phyloP scores from a whole-genome alignment of 164 flowering plant species.

The Pachysandra terminalis region DNA sequence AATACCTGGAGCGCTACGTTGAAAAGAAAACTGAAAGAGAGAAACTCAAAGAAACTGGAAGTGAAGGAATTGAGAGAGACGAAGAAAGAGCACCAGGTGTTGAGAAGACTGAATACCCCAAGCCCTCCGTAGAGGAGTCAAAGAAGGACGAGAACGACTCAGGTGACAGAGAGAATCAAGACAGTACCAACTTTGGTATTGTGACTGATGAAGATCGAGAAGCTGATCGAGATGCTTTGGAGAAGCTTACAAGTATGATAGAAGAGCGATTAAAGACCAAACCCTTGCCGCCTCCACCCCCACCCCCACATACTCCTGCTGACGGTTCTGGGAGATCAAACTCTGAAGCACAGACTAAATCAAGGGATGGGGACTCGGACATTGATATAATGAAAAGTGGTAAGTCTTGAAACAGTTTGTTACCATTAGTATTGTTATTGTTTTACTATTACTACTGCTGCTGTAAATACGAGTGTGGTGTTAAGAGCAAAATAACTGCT shows the following conservation, averaged over 20 bases:
- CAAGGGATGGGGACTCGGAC: conserved; percentile 75
- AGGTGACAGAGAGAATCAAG: conserved; percentile 47
- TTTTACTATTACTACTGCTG: neutral
- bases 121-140: conserved; percentile 40
- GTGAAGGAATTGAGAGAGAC: conserved; percentile 41
- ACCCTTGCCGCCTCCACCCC: conserved; percentile 85
- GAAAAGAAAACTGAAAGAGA: conserved; percentile 78
- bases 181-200: conserved; percentile 61
- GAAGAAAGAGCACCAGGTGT: conserved; percentile 38
- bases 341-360: conserved; percentile 52
- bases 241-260: conserved; percentile 63
- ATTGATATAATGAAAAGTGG: conserved; percentile 56
- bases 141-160: conserved; percentile 44
- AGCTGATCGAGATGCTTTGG: conserved; percentile 72
- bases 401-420: conserved; percentile 22
- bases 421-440: neutral
- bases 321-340: conserved; percentile 49
- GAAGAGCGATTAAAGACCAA: conserved; percentile 84
- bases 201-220: conserved; percentile 89
- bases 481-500: too few relatives aligned
- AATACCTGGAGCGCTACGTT: conserved; percentile 74
- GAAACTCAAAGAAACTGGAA: conserved; percentile 52
- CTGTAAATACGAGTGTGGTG: too few relatives aligned
- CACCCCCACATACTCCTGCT: conserved; percentile 41
- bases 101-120: conserved; percentile 37